phyloP scores from a whole-genome alignment of 768 basidiomycete genomes.

The Dendrothele bispora region DNA sequence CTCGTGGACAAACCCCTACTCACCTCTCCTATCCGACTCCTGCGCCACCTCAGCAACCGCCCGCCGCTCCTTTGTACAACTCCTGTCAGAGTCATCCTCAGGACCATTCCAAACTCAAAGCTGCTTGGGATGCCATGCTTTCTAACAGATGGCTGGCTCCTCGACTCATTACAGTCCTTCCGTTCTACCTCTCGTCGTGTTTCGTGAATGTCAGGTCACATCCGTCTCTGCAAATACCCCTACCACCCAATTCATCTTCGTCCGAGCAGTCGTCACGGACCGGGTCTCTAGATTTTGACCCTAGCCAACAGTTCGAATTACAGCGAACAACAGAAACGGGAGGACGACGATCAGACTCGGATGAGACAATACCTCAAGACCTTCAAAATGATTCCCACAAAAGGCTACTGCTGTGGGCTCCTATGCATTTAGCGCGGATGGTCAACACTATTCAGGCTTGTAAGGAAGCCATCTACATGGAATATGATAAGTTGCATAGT shows the following conservation, averaged over 20 bases:
- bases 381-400: conserved; percentile 20
- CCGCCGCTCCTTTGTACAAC: too few relatives aligned
- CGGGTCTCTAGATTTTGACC: conserved; percentile 21
- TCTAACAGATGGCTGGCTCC: conserved; percentile 53
- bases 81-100: conserved; percentile 39
- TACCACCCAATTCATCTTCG: conserved; percentile 52
- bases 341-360: conserved; percentile 16
- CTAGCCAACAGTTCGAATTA: conserved; percentile 30
- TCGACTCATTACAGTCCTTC: conserved; percentile 57
- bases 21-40: conserved; percentile 10
- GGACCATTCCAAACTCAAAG: conserved; percentile 61
- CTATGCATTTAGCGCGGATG: conserved; percentile 65
- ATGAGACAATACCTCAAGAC: conserved; percentile 13
- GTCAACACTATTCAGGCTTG: conserved; percentile 59
- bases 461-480: conserved; percentile 69
- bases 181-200: conserved; percentile 61
- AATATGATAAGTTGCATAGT: conserved; percentile 54
- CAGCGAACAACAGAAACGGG: conserved; percentile 12
- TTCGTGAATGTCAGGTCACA: conserved; percentile 55
- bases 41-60: too few relatives aligned
- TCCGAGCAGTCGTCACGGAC: conserved; percentile 2
- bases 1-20: conserved; percentile 6
- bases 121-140: conserved; percentile 71
- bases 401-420: conserved; percentile 43
- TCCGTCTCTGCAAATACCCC: conserved; percentile 46